These are phyloP conservation scores for Vigna unguiculata DNA, from an alignment of 306 rosid genomes.

Conservation along the genomic window DNA sequence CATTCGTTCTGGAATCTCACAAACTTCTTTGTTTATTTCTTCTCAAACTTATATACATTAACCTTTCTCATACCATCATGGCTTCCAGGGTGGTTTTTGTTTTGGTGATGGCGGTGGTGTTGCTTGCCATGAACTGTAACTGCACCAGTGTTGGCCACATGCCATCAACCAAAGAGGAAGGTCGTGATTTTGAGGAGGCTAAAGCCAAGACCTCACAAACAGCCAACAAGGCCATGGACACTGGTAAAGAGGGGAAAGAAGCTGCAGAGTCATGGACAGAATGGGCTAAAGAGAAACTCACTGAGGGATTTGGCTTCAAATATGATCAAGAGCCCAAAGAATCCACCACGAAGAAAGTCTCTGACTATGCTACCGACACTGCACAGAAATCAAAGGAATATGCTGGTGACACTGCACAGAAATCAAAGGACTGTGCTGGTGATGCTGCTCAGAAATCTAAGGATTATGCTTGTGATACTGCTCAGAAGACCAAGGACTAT, in stretches of 20 bases:
- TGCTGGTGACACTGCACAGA: constrained; percentile 11
- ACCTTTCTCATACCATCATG: constrained; percentile 37
- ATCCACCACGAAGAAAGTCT: background rate
- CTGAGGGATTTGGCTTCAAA: constrained; percentile 72
- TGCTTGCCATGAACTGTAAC: constrained; percentile 40
- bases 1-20: background rate
- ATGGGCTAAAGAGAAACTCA: constrained; percentile 87
- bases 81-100: constrained; percentile 45
- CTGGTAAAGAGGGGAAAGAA: constrained; percentile 52
- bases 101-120: constrained; percentile 25
- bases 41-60: background rate
- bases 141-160: constrained; percentile 50
- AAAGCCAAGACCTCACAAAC: constrained; percentile 40
- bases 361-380: background rate
- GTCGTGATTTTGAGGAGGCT: constrained; percentile 46
- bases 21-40: background rate
- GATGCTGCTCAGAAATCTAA: background rate
- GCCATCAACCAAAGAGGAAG: constrained; percentile 58
- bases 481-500: constrained; percentile 32
- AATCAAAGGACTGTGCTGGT: background rate
- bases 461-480: background rate
- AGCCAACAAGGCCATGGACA: constrained; percentile 50
- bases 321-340: constrained; percentile 41
- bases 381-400: constrained; percentile 9
- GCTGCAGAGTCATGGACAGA: constrained; percentile 74